Evolutionary conservation across 2,329 filamentous ascomycete genomes (phyloP).

Genomic region (Colletotrichum sublineola): DNA sequence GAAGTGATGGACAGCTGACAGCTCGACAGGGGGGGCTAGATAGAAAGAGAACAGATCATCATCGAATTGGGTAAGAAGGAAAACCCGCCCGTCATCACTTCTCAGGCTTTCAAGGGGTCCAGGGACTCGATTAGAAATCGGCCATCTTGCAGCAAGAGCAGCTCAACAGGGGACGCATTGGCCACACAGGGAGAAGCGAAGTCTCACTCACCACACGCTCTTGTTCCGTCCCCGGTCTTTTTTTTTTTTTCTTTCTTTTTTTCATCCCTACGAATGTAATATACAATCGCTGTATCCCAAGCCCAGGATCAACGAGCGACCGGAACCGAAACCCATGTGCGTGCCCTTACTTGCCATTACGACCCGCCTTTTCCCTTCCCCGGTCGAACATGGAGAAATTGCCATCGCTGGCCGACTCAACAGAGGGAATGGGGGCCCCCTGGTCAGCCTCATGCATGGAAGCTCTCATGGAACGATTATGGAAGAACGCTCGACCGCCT

Average conservation of each 20-base stretch:
- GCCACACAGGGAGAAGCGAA: slow-evolving; percentile 4
- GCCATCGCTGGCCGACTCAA: background rate
- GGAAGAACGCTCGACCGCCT: slow-evolving; percentile 14
- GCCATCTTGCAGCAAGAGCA: slow-evolving; percentile 14
- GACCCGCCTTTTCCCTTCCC: slow-evolving; percentile 12
- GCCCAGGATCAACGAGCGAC: slow-evolving; percentile 9
- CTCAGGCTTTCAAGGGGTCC: slow-evolving; percentile 10
- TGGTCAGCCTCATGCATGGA: slow-evolving; percentile 34
- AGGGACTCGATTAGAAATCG: slow-evolving; percentile 11
- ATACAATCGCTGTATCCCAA: no score
- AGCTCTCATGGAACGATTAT: slow-evolving; percentile 37
- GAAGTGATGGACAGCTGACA: slow-evolving; percentile 1
- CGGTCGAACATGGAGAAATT: slow-evolving; percentile 33
- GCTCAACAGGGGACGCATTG: slow-evolving; percentile 7
- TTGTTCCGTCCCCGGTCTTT: background rate
- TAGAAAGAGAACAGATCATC: background rate
- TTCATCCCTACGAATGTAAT: background rate
- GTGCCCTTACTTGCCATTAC: background rate
- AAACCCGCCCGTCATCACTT: slow-evolving; percentile 1
- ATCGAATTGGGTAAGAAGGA: background rate
- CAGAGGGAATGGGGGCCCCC: background rate
- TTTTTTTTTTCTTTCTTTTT: background rate
- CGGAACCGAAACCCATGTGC: slow-evolving; percentile 20
- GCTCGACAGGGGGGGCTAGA: background rate
- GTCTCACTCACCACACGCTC: background rate